These are phyloP conservation scores for Mimosa pudica DNA, from an alignment of 306 rosid species.

Conservation along the genomic window DNA sequence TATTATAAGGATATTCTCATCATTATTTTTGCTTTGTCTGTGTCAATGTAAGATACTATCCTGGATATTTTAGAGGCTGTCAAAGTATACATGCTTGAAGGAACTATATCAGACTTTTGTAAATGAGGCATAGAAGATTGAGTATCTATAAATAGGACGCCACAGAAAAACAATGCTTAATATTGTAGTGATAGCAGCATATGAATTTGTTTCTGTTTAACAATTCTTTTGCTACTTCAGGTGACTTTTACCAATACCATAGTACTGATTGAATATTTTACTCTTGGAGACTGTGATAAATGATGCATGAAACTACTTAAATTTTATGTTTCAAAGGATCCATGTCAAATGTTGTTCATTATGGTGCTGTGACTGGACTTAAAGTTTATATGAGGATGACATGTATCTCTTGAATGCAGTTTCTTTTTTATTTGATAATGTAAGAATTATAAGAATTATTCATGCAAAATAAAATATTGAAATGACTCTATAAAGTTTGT, in stretches of 20 bases:
- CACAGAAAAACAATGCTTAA: constrained; percentile 3
- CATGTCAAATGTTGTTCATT: too few species aligned
- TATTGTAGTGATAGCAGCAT: background rate
- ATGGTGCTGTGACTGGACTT: too few species aligned
- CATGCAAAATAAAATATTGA: too few species aligned
- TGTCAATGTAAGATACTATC: background rate
- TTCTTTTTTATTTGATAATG: too few species aligned
- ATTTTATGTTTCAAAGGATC: constrained; percentile 12
- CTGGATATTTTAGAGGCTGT: constrained; percentile 12
- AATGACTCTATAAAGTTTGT: too few species aligned
- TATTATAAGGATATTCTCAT: too few species aligned
- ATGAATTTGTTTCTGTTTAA: constrained; percentile 22
- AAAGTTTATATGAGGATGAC: too few species aligned
- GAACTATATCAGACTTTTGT: background rate
- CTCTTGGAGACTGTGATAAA: background rate
- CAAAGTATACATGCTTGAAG: background rate
- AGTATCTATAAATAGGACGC: background rate
- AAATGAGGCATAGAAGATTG: background rate
- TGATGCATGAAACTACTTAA: background rate
- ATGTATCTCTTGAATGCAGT: too few species aligned
- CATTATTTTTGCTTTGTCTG: too few species aligned
- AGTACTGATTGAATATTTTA: background rate
- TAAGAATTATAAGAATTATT: too few species aligned
- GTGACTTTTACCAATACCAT: background rate
- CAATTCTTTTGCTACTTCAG: constrained; percentile 5